Base-by-base conservation (phyloP, 768 basidiomycete genomes). In the Lactifluus pinguis region DNA sequence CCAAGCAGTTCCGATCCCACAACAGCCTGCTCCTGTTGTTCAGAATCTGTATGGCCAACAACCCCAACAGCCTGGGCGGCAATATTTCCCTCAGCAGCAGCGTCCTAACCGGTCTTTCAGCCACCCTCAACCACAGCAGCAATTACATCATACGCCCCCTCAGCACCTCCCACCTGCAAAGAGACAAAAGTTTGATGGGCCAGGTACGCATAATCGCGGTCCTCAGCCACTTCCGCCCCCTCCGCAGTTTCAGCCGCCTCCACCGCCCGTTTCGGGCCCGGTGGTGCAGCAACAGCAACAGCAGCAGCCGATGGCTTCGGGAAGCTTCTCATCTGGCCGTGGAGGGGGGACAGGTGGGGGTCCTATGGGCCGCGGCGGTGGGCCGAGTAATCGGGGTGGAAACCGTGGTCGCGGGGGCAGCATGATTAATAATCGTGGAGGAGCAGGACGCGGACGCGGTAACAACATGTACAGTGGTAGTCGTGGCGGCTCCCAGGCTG, bases 111-210 rank as follows among this genome's bases (percentile, higher is more conserved):
- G 74, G 51, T 81, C 77, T 36, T 70, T 61, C 44, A 34, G 68
- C 53, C 66, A 68, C 58, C 66, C 63, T 14, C 64, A 64, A 41
- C 69, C 69, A 32, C 69, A 65, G 51, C 81, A 80, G 53, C 74
- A 71, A 57, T 55, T 76, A 25, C 79, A 85, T 65, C 87, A 90
- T 64, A 75, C 82, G 0, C 82, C 86, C 10, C 85, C 86, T 39
- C 88, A 89, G 67, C 87, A 91, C 68, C 77, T 86, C n/a, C 94
- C 94, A 9, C 93, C 94, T 3, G 92, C 92, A 1, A 97, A 97
- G 72, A 79, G 94, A 55, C 92, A 86, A 66, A 82, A 92, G 47
- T 94, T 94, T 69, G 94, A 95, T 45, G 60, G 58, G 25, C 52
- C 65, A n/a, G 56, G 63, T 30, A 6, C 58, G 47, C 63, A 57